A percentile compares a stretch with the other conserved stretches of the same genome.
phyloP scores from a whole-genome alignment of 1,284 basidiomycete species.

The Boletus nobilissimus region DNA sequence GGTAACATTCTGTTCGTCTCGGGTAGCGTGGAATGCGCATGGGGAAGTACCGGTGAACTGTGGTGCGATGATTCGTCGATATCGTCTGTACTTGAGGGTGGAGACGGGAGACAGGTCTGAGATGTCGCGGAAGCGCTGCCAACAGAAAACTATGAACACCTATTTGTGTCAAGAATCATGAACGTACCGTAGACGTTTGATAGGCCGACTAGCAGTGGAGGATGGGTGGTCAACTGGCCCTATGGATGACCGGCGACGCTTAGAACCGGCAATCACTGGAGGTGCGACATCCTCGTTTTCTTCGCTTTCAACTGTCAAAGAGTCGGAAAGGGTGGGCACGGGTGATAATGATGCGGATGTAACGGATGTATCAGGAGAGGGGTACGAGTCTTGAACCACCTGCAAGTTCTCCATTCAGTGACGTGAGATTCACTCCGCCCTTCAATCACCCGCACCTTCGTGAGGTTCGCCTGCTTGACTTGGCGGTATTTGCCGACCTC shows the following conservation, averaged over 20 bases:
- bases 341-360: conserved; percentile 12
- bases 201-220: background rate
- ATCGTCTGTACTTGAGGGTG: conserved; percentile 31
- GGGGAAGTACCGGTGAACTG: background rate
- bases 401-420: conserved; percentile 6
- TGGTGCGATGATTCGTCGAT: conserved; percentile 1
- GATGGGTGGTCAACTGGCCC: background rate
- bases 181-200: conserved; percentile 45
- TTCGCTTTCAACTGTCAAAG: conserved; percentile 24
- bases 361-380: conserved; percentile 26
- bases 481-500: background rate
- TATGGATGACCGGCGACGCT: conserved; percentile 33
- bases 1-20: background rate
- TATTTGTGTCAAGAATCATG: fast-evolving
- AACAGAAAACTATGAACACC: background rate
- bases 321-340: conserved; percentile 5
- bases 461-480: background rate
- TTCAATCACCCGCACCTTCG: conserved; percentile 18
- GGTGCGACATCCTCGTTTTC: conserved; percentile 25
- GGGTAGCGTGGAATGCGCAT: background rate
- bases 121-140: conserved; percentile 15
- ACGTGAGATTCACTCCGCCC: fast-evolving
- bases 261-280: conserved; percentile 35
- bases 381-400: conserved; percentile 16
- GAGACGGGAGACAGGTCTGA: conserved; percentile 32